Evolutionary conservation across 2,329 filamentous ascomycete genomes (phyloP), one percentile per base, ranked within the genome.

Genomic region (Phyllosticta capitalensis): DNA sequence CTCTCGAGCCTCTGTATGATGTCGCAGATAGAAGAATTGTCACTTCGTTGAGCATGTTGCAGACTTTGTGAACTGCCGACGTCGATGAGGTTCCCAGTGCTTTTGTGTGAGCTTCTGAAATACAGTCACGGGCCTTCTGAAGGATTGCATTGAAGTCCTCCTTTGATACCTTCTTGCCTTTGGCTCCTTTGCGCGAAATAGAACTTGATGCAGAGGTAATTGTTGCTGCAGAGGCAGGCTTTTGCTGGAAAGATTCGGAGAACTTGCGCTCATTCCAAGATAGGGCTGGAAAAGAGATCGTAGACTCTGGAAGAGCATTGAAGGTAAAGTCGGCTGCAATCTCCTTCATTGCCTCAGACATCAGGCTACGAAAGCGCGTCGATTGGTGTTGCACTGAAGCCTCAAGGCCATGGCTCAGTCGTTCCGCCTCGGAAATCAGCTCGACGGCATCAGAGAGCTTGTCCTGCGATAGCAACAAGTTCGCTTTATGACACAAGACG

Each of bases 281-380:
- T 21, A 92, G 78, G 0, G 89, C 85, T 1, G 92, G 90, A 61
- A 92, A 87, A 0, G 91, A 95, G 24, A 96, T 85, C 0, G 91
- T 96, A 0, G 94, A 96, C 67, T 99, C 94, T 52, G 92, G 89
- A 17, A 97, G 81, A 9, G 92, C 88, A 19, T 90, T 95, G 71
- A 92, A 95, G 3, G 94, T 87, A 2, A 92, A 86, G 71, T 96
- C 89, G 4, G 82, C 81, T 12, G 85, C 81, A 77, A 96, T 89
- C 67, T 87, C 81, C 53, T 87, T 83, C 66, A 88, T 79, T 63
- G 86, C 88, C 70, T 87, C 81, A 17, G 83, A 80, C 61, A 90
- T 78, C 51, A 88, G 81, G 52, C 87, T 83, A 58, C 84, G 84
- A 20, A 88, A 89, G 60, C 83, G 83, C 10, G 83, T 79, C 58